Conservation (phyloP, 2,329 filamentous ascomycete genomes). For the Colletotrichum eleusines region DNA sequence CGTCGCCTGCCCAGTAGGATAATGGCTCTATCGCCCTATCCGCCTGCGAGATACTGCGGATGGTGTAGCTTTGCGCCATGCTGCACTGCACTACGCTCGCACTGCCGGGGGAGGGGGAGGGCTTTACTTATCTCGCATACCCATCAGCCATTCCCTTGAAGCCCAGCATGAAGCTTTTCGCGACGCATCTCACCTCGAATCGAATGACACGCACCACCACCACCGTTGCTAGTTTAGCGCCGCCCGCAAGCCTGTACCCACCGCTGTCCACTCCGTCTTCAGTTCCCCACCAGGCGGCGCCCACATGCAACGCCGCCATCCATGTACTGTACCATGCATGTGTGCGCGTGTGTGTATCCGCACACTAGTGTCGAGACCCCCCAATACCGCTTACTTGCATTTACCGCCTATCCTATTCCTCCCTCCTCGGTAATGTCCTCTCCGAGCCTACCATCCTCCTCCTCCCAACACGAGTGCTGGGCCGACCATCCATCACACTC, state of each 20-base stretch:
- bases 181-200: constrained; percentile 18
- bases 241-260: no score
- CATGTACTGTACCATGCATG: no score
- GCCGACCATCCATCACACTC: constrained; percentile 33
- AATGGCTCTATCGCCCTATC: not conserved
- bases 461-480: constrained; percentile 37
- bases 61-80: not conserved
- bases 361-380: constrained; percentile 4
- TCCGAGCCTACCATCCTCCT: constrained; percentile 34
- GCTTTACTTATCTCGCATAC: constrained; percentile 29
- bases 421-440: constrained; percentile 25
- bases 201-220: constrained; percentile 34
- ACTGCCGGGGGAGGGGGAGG: constrained; percentile 2
- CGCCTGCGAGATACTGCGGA: constrained; percentile 32
- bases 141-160: constrained; percentile 8
- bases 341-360: no score
- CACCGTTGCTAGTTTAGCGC: constrained; percentile 30
- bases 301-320: constrained; percentile 24
- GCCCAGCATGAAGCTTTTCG: constrained; percentile 31
- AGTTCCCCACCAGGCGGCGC: constrained; percentile 8
- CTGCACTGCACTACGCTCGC: not conserved
- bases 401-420: constrained; percentile 24
- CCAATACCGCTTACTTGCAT: constrained; percentile 34
- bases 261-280: constrained; percentile 10
- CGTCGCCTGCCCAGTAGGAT: constrained; percentile 13